A percentile compares a stretch with the other conserved stretches of the same genome.
phyloP scores from a whole-genome alignment of 495 filamentous ascomycete genomes.

The Lasiosphaeriaceae sp. region DNA sequence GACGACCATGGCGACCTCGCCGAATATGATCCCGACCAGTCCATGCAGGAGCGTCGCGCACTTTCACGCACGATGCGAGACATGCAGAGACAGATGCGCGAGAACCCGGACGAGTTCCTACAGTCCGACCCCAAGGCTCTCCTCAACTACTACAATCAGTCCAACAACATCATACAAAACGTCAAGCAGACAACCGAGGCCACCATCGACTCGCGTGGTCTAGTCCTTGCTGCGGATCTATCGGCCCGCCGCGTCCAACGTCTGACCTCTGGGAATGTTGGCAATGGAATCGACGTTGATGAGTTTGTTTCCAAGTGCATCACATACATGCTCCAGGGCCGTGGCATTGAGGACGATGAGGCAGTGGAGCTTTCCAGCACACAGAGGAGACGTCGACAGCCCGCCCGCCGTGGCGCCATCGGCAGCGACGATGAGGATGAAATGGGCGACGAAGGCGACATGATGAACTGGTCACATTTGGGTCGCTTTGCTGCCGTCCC shows the following conservation, averaged over 20 bases:
- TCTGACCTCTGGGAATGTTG: conserved; percentile 62
- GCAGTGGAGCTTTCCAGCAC: conserved; percentile 42
- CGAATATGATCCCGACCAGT: conserved; percentile 84
- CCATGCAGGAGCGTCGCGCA: conserved; percentile 68
- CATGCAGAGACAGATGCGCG: conserved; percentile 62
- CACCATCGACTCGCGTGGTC: conserved; percentile 77
- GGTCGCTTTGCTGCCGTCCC: conserved; percentile 72
- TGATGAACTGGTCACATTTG: conserved; percentile 83
- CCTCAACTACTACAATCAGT: conserved; percentile 54
- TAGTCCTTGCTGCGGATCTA: conserved; percentile 74
- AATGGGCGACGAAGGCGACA: conserved; percentile 67
- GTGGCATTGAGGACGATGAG: conserved; percentile 38
- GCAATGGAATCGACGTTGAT: conserved; percentile 79
- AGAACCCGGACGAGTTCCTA: conserved; percentile 65
- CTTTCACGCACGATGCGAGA: conserved; percentile 66
- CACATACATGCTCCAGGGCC: conserved; percentile 72
- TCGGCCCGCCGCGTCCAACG: conserved; percentile 68
- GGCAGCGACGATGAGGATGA: conserved; percentile 37
- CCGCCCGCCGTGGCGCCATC: conserved; percentile 21
- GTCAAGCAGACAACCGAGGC: conserved; percentile 95
- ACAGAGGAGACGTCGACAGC: conserved; percentile 38
- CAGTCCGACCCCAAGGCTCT: conserved; percentile 54
- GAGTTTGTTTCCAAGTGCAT: conserved; percentile 93
- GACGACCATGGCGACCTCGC: conserved; percentile 29
- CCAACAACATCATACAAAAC: conserved; percentile 58